Conservation (phyloP, 1,284 basidiomycete genomes). For the Rhizoctonia solani region DNA sequence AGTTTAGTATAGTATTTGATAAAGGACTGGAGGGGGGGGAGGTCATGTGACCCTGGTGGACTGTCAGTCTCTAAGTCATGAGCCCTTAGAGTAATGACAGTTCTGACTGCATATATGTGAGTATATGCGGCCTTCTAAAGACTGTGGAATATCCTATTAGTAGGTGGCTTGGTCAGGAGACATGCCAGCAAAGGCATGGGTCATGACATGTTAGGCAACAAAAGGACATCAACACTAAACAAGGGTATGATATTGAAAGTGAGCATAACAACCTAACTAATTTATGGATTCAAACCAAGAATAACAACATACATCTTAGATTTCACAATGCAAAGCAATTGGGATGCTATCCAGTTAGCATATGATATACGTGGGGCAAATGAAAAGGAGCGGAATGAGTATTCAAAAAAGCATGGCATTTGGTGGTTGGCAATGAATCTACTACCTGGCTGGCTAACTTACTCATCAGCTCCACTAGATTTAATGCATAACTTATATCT, state of each 20-base stretch:
- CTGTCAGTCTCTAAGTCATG: too few species aligned
- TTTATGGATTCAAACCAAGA: too few species aligned
- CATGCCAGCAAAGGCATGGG: too few species aligned
- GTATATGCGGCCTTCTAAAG: too few species aligned
- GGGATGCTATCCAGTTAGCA: background rate
- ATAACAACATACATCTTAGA: background rate
- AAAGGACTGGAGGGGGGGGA: too few species aligned
- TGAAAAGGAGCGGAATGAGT: background rate
- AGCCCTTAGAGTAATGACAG: too few species aligned
- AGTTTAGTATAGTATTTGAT: too few species aligned
- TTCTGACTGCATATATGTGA: too few species aligned
- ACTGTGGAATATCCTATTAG: too few species aligned
- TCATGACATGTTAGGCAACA: too few species aligned
- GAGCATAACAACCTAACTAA: background rate
- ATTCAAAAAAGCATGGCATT: conserved; percentile 34
- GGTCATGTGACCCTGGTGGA: too few species aligned
- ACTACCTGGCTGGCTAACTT: conserved; percentile 50
- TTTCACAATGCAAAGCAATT: background rate
- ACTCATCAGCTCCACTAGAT: conserved; percentile 46
- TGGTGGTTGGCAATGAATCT: conserved; percentile 48
- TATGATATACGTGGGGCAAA: background rate
- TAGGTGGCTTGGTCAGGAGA: too few species aligned
- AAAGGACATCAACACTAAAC: background rate
- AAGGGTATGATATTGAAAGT: conserved; percentile 15
- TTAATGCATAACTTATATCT: conserved; percentile 48